Evolutionary conservation across 495 filamentous ascomycete genomes (phyloP).

Genomic region (Sphaerosporella brunnea): DNA sequence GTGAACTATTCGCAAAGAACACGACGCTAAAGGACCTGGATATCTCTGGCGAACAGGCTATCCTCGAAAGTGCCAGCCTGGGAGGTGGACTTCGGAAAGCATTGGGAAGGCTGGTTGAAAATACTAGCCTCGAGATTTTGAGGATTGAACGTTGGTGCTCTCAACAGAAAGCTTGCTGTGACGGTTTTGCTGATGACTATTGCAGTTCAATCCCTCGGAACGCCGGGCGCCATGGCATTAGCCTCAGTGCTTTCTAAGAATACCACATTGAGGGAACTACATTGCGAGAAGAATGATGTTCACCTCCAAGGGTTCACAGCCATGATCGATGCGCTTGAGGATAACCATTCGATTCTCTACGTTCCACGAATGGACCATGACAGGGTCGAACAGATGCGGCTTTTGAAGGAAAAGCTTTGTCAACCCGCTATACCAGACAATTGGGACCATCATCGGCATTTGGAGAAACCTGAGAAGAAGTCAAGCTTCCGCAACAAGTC

Average conservation of each 20-base stretch:
- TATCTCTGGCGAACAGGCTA: conserved; percentile 75
- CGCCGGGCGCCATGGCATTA: conserved; percentile 48
- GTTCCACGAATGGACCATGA: conserved; percentile 51
- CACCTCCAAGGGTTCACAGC: conserved; percentile 62
- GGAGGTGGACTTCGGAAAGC: conserved; percentile 67
- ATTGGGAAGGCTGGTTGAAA: conserved; percentile 55
- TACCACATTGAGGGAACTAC: conserved; percentile 43
- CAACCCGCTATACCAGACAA: conserved; percentile 3
- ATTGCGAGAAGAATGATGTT: conserved; percentile 67
- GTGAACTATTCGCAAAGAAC: conserved; percentile 62
- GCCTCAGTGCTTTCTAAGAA: conserved; percentile 62
- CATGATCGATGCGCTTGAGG: conserved; percentile 51
- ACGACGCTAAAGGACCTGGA: conserved; percentile 58
- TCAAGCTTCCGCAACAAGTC: conserved; percentile 1
- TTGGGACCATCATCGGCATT: not conserved
- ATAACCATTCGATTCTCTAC: conserved; percentile 46
- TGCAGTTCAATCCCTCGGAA: conserved; percentile 24
- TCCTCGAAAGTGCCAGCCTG: conserved; percentile 65
- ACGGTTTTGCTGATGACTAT: not conserved
- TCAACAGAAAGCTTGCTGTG: too few relatives aligned
- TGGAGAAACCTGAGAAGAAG: not conserved
- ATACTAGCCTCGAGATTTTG: conserved; percentile 55
- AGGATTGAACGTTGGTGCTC: conserved; percentile 46
- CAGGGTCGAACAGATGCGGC: conserved; percentile 42
- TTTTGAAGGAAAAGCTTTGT: conserved; percentile 31